These are phyloP conservation scores for Podila verticillata DNA, from an alignment of 192 early-diverging fungal species.

Conservation along the genomic window DNA sequence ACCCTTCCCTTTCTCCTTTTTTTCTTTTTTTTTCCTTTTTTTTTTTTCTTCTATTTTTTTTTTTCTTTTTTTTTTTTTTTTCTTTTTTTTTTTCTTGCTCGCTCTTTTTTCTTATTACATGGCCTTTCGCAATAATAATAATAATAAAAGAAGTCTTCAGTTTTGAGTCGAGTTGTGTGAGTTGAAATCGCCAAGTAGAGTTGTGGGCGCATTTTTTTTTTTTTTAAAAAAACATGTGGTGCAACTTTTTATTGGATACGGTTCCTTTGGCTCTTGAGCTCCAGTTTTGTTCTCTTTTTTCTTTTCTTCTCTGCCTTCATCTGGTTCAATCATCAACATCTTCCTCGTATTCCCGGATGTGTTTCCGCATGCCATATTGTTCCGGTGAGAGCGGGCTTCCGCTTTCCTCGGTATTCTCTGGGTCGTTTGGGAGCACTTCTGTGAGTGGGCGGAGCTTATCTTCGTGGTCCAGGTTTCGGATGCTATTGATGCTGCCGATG, in stretches of 20 bases:
- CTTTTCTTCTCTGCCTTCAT: background rate
- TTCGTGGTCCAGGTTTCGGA: constrained; percentile 31
- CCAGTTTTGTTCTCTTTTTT: too few relatives aligned
- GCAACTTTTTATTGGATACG: too few relatives aligned
- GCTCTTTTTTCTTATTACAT: too few relatives aligned
- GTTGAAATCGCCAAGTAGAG: too few relatives aligned
- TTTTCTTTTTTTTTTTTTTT: background rate
- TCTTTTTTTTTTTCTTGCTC: too few relatives aligned
- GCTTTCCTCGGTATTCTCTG: constrained; percentile 3
- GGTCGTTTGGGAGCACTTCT: constrained; percentile 5
- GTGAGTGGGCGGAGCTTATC: constrained; percentile 23
- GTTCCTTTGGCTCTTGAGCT: too few relatives aligned
- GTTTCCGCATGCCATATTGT: constrained; percentile 19
- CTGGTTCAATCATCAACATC: background rate
- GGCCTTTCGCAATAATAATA: background rate
- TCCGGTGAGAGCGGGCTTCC: constrained; percentile 7
- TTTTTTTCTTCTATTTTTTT: constrained; percentile 1
- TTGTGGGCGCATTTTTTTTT: too few relatives aligned
- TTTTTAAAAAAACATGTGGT: too few relatives aligned
- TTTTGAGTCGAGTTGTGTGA: too few relatives aligned
- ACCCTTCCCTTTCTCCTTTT: too few relatives aligned
- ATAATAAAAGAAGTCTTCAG: background rate
- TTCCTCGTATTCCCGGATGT: constrained; percentile 4
- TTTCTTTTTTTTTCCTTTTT: background rate
- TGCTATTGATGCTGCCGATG: constrained; percentile 33